Conservation (phyloP, 257 asterid genomes). For the Salvia hispanica region DNA sequence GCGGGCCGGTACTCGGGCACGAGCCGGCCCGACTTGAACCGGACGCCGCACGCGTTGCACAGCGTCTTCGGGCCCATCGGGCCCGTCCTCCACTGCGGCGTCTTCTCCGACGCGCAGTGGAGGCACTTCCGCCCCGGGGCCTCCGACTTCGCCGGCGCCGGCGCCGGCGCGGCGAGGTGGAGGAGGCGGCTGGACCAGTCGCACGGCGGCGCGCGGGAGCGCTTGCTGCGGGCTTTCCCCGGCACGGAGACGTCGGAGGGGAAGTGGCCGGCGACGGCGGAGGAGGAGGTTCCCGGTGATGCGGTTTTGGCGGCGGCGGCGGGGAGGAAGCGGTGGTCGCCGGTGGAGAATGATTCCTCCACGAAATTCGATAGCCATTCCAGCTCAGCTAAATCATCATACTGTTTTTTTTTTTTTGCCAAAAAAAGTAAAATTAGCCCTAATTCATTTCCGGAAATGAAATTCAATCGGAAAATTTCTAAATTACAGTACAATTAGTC, state of each 20-base stretch:
- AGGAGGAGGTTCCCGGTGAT: constrained; percentile 50
- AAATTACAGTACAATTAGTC: constrained; percentile 8
- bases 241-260: constrained; percentile 80
- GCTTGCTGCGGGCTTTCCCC: constrained; percentile 94
- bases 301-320: constrained; percentile 34
- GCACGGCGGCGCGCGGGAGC: constrained; percentile 93
- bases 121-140: constrained; percentile 75
- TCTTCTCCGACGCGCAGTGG: constrained; percentile 92
- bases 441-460: neutral
- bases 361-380: constrained; percentile 99
- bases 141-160: constrained; percentile 31
- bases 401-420: constrained; percentile 51
- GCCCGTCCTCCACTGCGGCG: constrained; percentile 98
- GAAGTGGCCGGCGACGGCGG: constrained; percentile 50
- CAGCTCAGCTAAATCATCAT: constrained; percentile 89
- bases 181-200: constrained; percentile 94
- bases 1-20: constrained; percentile 99
- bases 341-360: constrained; percentile 96
- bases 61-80: constrained; percentile 95
- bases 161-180: constrained; percentile 30
- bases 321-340: constrained; percentile 64
- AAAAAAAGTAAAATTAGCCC: neutral
- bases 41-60: constrained; percentile 96
- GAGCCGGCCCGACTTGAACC: constrained; percentile 91
- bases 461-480: neutral